phyloP scores from a whole-genome alignment of 106 monocot genomes.

The Allium cepa region DNA sequence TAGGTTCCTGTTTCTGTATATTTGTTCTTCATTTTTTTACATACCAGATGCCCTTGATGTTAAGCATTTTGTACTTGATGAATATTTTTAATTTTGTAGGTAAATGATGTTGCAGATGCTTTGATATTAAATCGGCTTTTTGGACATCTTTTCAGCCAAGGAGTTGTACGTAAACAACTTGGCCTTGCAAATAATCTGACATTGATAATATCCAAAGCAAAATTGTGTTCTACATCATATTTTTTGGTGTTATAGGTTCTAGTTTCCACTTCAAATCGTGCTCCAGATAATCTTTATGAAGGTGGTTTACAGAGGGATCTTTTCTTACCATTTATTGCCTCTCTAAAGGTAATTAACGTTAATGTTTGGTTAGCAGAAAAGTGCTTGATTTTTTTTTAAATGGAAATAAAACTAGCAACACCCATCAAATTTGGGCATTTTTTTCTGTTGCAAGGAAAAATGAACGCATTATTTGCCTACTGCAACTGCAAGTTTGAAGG shows the following conservation, averaged over 20 bases:
- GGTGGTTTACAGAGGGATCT: slow-evolving; percentile 98
- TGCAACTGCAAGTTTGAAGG: too few species aligned
- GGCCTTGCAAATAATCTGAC: too few species aligned
- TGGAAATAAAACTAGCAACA: too few species aligned
- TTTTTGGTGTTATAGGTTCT: slow-evolving; percentile 45
- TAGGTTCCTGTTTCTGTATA: slow-evolving; percentile 19
- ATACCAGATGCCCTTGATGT: too few species aligned
- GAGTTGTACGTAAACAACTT: slow-evolving; percentile 55
- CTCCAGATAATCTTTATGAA: slow-evolving; percentile 95
- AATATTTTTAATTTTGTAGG: slow-evolving; percentile 28
- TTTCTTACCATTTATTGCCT: slow-evolving; percentile 90
- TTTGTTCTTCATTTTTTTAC: background rate
- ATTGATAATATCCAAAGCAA: too few species aligned
- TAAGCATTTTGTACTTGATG: too few species aligned
- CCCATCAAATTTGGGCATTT: too few species aligned
- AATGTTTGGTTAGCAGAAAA: too few species aligned
- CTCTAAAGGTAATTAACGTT: slow-evolving; percentile 50
- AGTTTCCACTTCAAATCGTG: slow-evolving; percentile 95
- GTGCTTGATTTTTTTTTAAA: too few species aligned
- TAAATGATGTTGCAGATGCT: slow-evolving; percentile 99
- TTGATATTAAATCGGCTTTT: slow-evolving; percentile 96
- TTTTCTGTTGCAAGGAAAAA: too few species aligned
- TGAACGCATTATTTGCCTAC: too few species aligned
- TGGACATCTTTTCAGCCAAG: slow-evolving; percentile 84
- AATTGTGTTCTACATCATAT: too few species aligned